Base-by-base conservation (phyloP, 1,284 basidiomycete species). In the Neolentinus lepideus region DNA sequence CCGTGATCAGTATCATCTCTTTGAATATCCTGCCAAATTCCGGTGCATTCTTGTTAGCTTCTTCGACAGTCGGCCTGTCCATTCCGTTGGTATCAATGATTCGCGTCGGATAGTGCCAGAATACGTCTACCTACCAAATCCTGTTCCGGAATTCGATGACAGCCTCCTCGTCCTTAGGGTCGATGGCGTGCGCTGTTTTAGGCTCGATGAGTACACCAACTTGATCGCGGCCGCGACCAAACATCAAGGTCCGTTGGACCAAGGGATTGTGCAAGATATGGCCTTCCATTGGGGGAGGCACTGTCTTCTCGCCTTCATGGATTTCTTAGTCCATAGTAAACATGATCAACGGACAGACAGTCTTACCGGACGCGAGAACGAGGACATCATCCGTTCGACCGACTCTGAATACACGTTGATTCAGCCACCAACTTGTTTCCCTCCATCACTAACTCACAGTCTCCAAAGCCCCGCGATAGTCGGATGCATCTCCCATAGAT, bases 1-100 rank as follows among this genome's bases (percentile, higher is more conserved):
- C 59, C 0, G 70, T 58, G 1, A 72, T 64, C 4, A 70, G 33
- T 46, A 73, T 68, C 71, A 72, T 71, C 70, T 68, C 66, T 52
- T 66, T 76, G 63, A 74, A 74, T n/a, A 76, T 59, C 22, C 74
- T 62, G 19, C 71, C 71, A 48, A 75, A 73, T 31, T 69, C 66
- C 1, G 74, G 74, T 14, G 71, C 72, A 45, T 66, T 70, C 21
- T 61, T 61, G 56, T 76, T 78, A 51, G 70, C 66, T 21, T 67
- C 60, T 48, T 75, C 52, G 16, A 54, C 35, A 10, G 35, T 54
- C 11, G 52, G 52, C 47, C 47, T 50, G 47, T 71, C 71, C 69
- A 21, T 64, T 0, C 55, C 36, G 0, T 56, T 58, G 1, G 69
- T 70, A 50, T 78, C 73, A 47, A 79, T n/a, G n/a, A n/a, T n/a